These are phyloP conservation scores for Seminavis robusta DNA, from an alignment of 108 stramenopile species.

Conservation along the genomic window DNA sequence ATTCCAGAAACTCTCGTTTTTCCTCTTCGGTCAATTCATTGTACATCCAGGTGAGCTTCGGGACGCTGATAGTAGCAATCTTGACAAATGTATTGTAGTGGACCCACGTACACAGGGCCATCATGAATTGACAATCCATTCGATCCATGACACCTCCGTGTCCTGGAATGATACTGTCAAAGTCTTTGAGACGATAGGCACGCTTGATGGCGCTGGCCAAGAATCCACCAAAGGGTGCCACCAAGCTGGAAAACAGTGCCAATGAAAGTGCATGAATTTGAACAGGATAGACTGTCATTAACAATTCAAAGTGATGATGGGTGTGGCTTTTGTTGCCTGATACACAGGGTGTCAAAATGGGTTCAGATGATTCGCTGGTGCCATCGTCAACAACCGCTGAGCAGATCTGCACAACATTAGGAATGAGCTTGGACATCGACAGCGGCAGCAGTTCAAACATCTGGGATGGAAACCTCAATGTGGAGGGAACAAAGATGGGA, in stretches of 20 bases:
- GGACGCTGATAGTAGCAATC: conserved; percentile 73
- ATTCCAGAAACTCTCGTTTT: conserved; percentile 34
- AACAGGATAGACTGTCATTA: conserved; percentile 70
- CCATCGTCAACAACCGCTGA: conserved; percentile 23
- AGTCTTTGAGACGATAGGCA: conserved; percentile 96
- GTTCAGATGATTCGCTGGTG: no score
- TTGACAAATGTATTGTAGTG: conserved; percentile 95
- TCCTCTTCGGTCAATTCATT: conserved; percentile 51
- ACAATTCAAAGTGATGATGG: conserved; percentile 76
- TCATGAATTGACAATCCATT: conserved; percentile 97
- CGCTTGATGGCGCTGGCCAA: conserved; percentile 96
- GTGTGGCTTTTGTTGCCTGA: conserved; percentile 55
- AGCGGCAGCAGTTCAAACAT: conserved; percentile 76
- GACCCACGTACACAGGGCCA: conserved; percentile 95
- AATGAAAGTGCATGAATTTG: conserved; percentile 88
- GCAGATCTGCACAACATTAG: conserved; percentile 66
- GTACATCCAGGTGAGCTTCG: conserved; percentile 82
- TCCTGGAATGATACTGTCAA: conserved; percentile 93
- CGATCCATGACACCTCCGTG: conserved; percentile 98
- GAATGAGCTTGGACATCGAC: conserved; percentile 53
- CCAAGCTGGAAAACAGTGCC: conserved; percentile 85
- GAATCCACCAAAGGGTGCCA: conserved; percentile 99
- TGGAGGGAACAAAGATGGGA: conserved; percentile 64
- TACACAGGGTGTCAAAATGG: conserved; percentile 41
- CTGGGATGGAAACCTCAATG: conserved; percentile 63